Conservation (phyloP, 2,329 filamentous ascomycete genomes). For the Pestalotiopsis sp. region DNA sequence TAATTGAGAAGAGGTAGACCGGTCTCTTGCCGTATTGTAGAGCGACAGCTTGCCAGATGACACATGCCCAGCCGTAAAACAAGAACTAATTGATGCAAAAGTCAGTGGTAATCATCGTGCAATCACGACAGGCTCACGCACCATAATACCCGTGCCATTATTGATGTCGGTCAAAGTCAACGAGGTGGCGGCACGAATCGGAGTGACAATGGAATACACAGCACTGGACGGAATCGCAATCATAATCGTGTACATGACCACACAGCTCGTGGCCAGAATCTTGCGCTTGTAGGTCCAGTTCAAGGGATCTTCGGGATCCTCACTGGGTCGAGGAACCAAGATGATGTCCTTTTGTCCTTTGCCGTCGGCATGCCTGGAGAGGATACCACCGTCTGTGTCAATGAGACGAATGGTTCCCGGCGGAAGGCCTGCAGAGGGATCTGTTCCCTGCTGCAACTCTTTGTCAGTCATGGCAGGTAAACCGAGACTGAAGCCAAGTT, state of each 20-base stretch:
- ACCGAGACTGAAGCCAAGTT: no score
- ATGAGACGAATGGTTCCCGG: constrained; percentile 45
- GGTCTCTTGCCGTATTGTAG: constrained; percentile 46
- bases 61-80: constrained; percentile 44
- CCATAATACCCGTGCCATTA: constrained; percentile 42
- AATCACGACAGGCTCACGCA: background rate
- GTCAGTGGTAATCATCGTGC: constrained; percentile 27
- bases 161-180: constrained; percentile 38
- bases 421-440: background rate
- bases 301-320: constrained; percentile 55
- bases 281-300: constrained; percentile 44
- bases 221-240: constrained; percentile 29
- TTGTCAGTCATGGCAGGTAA: background rate
- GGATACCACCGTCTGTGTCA: constrained; percentile 36
- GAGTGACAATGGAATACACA: constrained; percentile 41
- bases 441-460: background rate
- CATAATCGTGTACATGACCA: constrained; percentile 23
- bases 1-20: constrained; percentile 40
- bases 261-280: constrained; percentile 28
- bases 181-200: constrained; percentile 33
- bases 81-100: constrained; percentile 35
- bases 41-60: constrained; percentile 52
- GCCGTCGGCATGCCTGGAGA: constrained; percentile 33
- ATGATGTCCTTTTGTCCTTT: constrained; percentile 43
- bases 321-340: constrained; percentile 50